Evolutionary conservation across 2,329 filamentous ascomycete genomes (phyloP).

Genomic region (Diaporthe citri): DNA sequence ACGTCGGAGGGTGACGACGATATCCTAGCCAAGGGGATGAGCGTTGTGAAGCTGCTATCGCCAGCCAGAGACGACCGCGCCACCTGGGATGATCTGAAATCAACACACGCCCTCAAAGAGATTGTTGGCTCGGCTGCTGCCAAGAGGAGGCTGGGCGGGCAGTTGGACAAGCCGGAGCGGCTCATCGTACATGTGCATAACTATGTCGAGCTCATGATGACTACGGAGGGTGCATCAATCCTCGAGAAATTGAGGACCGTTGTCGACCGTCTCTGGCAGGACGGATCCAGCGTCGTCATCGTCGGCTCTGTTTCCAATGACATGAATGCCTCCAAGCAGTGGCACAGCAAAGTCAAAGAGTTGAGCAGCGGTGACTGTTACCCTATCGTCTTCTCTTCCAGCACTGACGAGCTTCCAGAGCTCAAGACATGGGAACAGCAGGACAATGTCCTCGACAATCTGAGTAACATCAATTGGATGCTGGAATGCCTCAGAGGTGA

Average conservation of each 20-base stretch:
- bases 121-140: slow-evolving; percentile 63
- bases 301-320: slow-evolving; percentile 79
- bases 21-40: slow-evolving; percentile 38
- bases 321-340: slow-evolving; percentile 54
- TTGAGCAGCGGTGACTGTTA: slow-evolving; percentile 50
- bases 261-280: slow-evolving; percentile 78
- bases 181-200: slow-evolving; percentile 86
- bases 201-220: slow-evolving; percentile 80
- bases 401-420: slow-evolving; percentile 24
- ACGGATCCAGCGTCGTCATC: slow-evolving; percentile 79
- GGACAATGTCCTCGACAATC: slow-evolving; percentile 60
- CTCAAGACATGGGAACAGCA: slow-evolving; percentile 43
- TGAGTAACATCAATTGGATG: slow-evolving; percentile 62
- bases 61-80: slow-evolving; percentile 56
- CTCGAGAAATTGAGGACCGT: slow-evolving; percentile 77
- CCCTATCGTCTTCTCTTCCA: slow-evolving; percentile 37
- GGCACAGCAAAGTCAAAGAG: slow-evolving; percentile 48
- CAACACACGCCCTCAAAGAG: slow-evolving; percentile 68
- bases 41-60: slow-evolving; percentile 46
- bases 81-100: slow-evolving; percentile 71
- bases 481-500: slow-evolving; percentile 52
- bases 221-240: slow-evolving; percentile 76
- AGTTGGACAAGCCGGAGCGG: slow-evolving; percentile 37
- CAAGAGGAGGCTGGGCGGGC: slow-evolving; percentile 46
- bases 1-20: slow-evolving; percentile 57